These are phyloP conservation scores for Coelastrella sp. DNA, from an alignment of 139 green algal genomes.

Conservation along the genomic window DNA sequence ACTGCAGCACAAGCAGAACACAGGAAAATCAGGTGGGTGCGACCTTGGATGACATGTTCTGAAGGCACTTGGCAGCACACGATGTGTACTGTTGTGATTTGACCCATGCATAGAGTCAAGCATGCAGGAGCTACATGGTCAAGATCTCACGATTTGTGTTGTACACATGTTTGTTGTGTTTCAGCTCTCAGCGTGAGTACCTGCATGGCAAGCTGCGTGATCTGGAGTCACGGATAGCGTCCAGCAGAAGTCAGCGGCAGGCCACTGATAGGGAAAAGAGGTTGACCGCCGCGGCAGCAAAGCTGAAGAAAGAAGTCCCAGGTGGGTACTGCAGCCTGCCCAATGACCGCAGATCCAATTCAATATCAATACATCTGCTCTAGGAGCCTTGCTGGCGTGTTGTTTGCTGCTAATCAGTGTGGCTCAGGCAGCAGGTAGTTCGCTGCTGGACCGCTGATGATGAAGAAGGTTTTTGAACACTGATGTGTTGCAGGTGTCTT, in stretches of 20 bases:
- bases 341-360: too few relatives aligned
- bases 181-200: conserved; percentile 54
- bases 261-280: conserved; percentile 74
- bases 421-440: too few relatives aligned
- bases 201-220: conserved; percentile 73
- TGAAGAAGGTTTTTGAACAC: background rate
- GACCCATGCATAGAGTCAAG: too few relatives aligned
- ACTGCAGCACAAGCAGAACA: conserved; percentile 49
- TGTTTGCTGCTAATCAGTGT: too few relatives aligned
- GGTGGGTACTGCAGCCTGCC: too few relatives aligned
- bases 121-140: too few relatives aligned
- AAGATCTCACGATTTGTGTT: too few relatives aligned
- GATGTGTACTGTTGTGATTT: background rate
- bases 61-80: background rate
- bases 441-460: background rate
- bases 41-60: too few relatives aligned
- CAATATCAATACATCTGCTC: too few relatives aligned
- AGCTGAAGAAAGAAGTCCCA: conserved; percentile 78
- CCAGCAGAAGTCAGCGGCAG: conserved; percentile 75
- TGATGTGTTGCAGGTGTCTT: conserved; percentile 69
- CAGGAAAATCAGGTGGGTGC: conserved; percentile 43
- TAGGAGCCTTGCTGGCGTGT: too few relatives aligned
- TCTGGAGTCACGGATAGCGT: conserved; percentile 74
- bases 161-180: background rate
- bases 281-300: conserved; percentile 68